These are phyloP conservation scores for Halenospora varia DNA, from an alignment of 495 filamentous ascomycete species.

Conservation along the genomic window DNA sequence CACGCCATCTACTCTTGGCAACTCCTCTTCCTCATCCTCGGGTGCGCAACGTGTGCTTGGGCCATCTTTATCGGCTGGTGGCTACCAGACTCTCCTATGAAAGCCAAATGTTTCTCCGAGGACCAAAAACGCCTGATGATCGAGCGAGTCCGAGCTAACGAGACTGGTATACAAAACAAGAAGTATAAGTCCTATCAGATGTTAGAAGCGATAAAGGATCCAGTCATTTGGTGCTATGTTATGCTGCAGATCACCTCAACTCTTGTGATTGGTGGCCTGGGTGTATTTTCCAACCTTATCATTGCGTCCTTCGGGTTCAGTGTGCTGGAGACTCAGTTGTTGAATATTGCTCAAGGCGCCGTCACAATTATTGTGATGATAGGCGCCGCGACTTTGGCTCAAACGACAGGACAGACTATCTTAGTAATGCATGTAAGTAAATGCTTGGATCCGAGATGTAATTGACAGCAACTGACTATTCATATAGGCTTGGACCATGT, in stretches of 20 bases:
- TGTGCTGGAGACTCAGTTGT: conserved; percentile 54
- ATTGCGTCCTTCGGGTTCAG: conserved; percentile 53
- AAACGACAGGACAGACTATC: conserved; percentile 52
- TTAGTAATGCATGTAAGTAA: conserved; percentile 32
- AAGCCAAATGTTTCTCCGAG: conserved; percentile 60
- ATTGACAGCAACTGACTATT: not conserved
- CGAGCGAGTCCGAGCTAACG: conserved; percentile 28
- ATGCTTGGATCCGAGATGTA: too few relatives aligned
- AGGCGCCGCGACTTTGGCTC: conserved; percentile 53
- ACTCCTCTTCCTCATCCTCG: conserved; percentile 52
- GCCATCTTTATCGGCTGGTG: conserved; percentile 53
- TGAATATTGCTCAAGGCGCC: conserved; percentile 60
- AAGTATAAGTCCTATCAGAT: conserved; percentile 37
- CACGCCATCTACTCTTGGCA: conserved; percentile 44
- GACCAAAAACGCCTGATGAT: conserved; percentile 47
- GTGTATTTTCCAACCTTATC: conserved; percentile 66
- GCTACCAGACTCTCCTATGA: conserved; percentile 66
- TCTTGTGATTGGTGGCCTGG: conserved; percentile 42
- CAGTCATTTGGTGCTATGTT: conserved; percentile 45
- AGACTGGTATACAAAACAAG: conserved; percentile 37
- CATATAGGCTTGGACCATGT: conserved; percentile 27
- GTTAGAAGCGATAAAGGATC: conserved; percentile 50
- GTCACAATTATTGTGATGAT: conserved; percentile 61
- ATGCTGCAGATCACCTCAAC: conserved; percentile 9
- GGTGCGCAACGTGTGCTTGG: conserved; percentile 52